Evolutionary conservation across 148 eudicot genomes (phyloP).

Genomic region (Rheum nobile): DNA sequence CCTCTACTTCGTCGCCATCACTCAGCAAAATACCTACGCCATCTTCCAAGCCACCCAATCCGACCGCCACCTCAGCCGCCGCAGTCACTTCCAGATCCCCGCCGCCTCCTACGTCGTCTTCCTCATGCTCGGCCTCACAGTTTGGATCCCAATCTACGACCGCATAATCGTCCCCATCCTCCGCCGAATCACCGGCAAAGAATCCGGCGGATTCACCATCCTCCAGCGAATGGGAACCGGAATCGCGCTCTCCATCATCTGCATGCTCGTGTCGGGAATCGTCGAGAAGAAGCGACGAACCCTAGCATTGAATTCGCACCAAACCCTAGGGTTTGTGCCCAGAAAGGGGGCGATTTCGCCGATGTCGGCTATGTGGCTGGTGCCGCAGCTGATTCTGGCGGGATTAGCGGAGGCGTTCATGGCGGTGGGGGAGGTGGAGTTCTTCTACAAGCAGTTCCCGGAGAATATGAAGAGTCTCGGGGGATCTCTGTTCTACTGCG

Average conservation of each 20-base stretch:
- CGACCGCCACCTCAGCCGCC: slow-evolving; percentile 31
- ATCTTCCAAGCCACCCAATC: slow-evolving; percentile 71
- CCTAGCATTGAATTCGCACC: slow-evolving; percentile 36
- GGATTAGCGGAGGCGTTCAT: slow-evolving; percentile 45
- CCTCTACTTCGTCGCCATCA: slow-evolving; percentile 31
- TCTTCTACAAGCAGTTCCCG: slow-evolving; percentile 7
- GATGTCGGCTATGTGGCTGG: slow-evolving; percentile 62
- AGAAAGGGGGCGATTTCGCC: slow-evolving; percentile 54
- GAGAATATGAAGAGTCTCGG: slow-evolving; percentile 46
- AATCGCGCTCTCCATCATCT: slow-evolving; percentile 31
- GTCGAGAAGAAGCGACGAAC: slow-evolving; percentile 41
- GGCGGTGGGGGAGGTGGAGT: slow-evolving; percentile 6
- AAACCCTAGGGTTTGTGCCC: slow-evolving; percentile 26
- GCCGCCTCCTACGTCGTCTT: slow-evolving; percentile 60
- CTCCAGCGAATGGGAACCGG: slow-evolving; percentile 81
- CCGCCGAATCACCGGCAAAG: slow-evolving; percentile 33
- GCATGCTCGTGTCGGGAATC: slow-evolving; percentile 42
- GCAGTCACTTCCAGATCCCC: slow-evolving; percentile 38
- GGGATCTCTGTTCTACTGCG: slow-evolving; percentile 54
- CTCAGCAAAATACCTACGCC: slow-evolving; percentile 31
- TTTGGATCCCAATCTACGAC: slow-evolving; percentile 52
- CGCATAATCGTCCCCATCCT: slow-evolving; percentile 48
- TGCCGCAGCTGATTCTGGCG: slow-evolving; percentile 39
- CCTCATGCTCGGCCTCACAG: slow-evolving; percentile 45
- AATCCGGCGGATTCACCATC: slow-evolving; percentile 56